Conservation (phyloP, 257 asterid species). For the Ballota nigra region DNA sequence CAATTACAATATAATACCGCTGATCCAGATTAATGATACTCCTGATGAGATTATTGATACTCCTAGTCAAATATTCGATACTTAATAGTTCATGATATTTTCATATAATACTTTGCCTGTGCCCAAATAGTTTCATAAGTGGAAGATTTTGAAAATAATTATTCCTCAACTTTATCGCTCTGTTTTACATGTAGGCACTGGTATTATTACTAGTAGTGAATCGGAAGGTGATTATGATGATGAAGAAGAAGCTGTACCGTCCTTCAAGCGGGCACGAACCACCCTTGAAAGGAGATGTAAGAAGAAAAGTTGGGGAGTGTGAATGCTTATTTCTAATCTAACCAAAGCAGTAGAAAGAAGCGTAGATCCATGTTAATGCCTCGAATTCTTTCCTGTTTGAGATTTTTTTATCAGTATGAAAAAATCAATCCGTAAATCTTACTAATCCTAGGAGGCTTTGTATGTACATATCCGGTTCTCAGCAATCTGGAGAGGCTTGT, state of each 20-base stretch:
- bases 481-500: not conserved
- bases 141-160: not conserved
- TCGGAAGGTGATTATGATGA: not conserved
- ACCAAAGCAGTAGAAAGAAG: not conserved
- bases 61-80: too few species aligned
- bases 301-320: constrained; percentile 18
- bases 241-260: not conserved
- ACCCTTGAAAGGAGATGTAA: constrained; percentile 31
- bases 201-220: not conserved
- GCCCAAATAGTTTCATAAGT: not conserved
- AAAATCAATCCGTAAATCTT: not conserved
- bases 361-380: not conserved
- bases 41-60: too few species aligned
- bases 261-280: constrained; percentile 21
- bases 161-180: not conserved
- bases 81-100: too few species aligned
- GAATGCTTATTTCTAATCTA: not conserved
- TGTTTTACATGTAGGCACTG: not conserved
- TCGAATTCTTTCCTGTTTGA: not conserved
- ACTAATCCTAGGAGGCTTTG: not conserved
- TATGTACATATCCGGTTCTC: too few species aligned
- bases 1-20: too few species aligned
- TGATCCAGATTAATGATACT: too few species aligned
- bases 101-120: too few species aligned
- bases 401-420: too few species aligned